Evolutionary conservation across 1,284 basidiomycete genomes (phyloP).

Genomic region (Rhodotorula sp.): DNA sequence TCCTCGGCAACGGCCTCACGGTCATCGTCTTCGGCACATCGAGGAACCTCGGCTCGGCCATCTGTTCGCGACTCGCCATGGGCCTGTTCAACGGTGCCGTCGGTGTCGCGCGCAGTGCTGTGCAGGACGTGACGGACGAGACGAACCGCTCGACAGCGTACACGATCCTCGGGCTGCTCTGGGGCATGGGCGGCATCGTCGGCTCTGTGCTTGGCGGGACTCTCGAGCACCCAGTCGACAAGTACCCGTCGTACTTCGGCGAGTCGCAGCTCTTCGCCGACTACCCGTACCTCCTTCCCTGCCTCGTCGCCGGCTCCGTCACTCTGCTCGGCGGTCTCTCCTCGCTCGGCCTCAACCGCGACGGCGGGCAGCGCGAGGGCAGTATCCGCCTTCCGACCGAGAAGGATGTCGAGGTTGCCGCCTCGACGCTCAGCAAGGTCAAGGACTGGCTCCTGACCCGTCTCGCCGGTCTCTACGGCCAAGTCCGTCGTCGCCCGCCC

Average conservation of each 20-base stretch:
- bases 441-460: background rate
- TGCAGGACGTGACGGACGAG: constrained; percentile 82
- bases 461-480: background rate
- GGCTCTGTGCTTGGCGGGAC: constrained; percentile 44
- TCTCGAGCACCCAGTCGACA: constrained; percentile 27
- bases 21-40: constrained; percentile 78
- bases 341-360: constrained; percentile 81
- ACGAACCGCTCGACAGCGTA: constrained; percentile 40
- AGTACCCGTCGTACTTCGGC: constrained; percentile 33
- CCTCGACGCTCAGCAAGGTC: background rate
- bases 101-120: constrained; percentile 65
- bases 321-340: constrained; percentile 70
- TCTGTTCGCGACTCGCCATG: constrained; percentile 85
- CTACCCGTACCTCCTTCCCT: constrained; percentile 92
- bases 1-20: constrained; percentile 77
- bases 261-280: constrained; percentile 63
- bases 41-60: constrained; percentile 63
- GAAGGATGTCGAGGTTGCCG: constrained; percentile 56
- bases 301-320: constrained; percentile 59
- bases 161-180: constrained; percentile 40
- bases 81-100: constrained; percentile 83
- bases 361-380: constrained; percentile 83
- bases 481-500: background rate
- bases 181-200: constrained; percentile 46
- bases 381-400: constrained; percentile 75